Evolutionary conservation across 1,139 yeast species (phyloP), one percentile per base, ranked within the genome.

Genomic region (Yarrowia galli): DNA sequence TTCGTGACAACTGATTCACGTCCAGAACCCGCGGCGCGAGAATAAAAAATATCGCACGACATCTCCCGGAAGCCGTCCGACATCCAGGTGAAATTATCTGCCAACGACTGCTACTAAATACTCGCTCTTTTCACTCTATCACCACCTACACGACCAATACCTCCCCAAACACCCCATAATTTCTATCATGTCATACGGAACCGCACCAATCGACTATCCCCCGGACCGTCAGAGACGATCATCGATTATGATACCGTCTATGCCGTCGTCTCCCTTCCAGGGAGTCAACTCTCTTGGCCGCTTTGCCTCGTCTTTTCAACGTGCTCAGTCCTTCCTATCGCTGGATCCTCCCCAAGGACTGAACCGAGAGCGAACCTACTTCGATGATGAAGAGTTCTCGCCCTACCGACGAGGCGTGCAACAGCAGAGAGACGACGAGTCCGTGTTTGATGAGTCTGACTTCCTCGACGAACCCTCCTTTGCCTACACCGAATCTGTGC

Each of bases 251-350:
- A 28, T 36, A 5, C 64, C 64, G 28, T 58, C 64, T 10, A 58
- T 58, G 51, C 64, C 64, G 9, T 20, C 64, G 40, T 58, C 64
- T 18, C 64, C 64, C 10, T 58, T 58, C 18, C 32, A 40, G 3
- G 64, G 64, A 7, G 64, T 85, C 36, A 90, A 89, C 77, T 89
- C 97, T 3, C 73, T 92, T 51, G 84, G 85, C 70, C 87, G 91
- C 69, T 92, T 92, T 78, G 96, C 96, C 2, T 86, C 92, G 0
- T 90, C 97, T 0, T 87, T 83, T 74, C 82, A 86, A 60, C 82
- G 97, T 73, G 96, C 97, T 0, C 96, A 89, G 76, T 85, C 92
- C 6, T 87, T 86, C 74, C 80, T 82, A 71, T 81, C 86, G 10
- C 79, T 87, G 67, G 90, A 87, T 71, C 83, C 85, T 0, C 77